Base-by-base conservation (phyloP, 352 stramenopile genomes). In the Phytophthora pistaciae region DNA sequence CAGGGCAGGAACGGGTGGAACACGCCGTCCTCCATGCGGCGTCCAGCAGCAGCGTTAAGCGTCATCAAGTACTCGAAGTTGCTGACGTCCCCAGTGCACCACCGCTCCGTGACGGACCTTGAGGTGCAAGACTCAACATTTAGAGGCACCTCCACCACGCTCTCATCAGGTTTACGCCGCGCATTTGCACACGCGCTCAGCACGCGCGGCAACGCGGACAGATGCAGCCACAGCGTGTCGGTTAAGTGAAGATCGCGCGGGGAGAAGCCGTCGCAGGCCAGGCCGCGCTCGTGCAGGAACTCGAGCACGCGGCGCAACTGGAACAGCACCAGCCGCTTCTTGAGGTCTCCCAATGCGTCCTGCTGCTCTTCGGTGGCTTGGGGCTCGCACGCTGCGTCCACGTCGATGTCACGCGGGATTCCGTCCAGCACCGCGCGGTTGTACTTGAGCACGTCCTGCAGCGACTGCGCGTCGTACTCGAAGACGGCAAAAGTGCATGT, bases 1-100 rank as follows among this genome's bases (percentile, higher is more conserved):
- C 97, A 99, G 1, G 97, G 97, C n/a, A 99, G 59, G 31, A 99
- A 92, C 0, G 95, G 92, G 70, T 99, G 96, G 65, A 97, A 97
- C 11, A 86, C 80, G 25, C 81, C 75, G 61, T 92, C 84, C 16
- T 91, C 74, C 83, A 93, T 72, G 16, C 85, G 85, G 44, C 96
- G 79, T 11, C 96, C 96, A 27, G 95, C 94, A 0, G 94, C 95
- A 38, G 74, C 77, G 68, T 99, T 99, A 2, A 99, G 65, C 8
- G 80, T 73, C 85, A 99, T 91, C 13, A 99, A 68, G 67, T 99
- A 99, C 54, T 98, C 95, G 36, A 98, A 96, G 60, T 98, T 99
- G 29, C 79, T 94, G 6, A 98, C 60, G 55, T 95, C 85, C 7
- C 96, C 90, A 14, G 78, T 77, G 56, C 91, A 85, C 98, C 98